Base-by-base conservation (phyloP, 2,329 filamentous ascomycete species). In the Diplodia seriata region DNA sequence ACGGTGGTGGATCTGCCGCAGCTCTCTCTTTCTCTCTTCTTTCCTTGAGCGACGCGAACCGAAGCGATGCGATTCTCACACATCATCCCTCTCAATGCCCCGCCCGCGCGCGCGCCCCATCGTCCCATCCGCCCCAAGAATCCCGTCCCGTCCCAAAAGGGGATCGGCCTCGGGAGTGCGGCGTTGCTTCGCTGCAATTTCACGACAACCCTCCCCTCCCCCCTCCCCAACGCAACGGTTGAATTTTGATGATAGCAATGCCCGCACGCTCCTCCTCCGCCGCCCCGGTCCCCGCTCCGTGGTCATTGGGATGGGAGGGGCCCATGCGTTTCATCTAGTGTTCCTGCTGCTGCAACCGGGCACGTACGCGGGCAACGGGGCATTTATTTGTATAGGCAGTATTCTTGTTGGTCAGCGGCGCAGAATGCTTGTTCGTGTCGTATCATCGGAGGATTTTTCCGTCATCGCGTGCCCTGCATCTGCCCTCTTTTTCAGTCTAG, bases 141-240 rank as follows among this genome's bases (percentile, higher is more conserved):
- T 20, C 43, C 8, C 43, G 15, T 47, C n/a, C 40, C 15, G 15
- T 47, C 40, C 40, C 20, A 20, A 38, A 51, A 23, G n/a, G 14
- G 29, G 59, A 63, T 63, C 59, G 59, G 31, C 59, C 43, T 63
- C 59, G 59, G 59, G 20, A 63, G 31, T 38, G 59, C 47, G 59
- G 59, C 59, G 43, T 20, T 63, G 59, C 59, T 18, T 63, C 59
- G 59, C 59, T 63, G 59, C 43, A 63, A 63, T 63, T 51, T 63
- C 26, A 61, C 11, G 7, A 23, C 51, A 14, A 33, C 33, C 33
- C 26, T 12, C 53, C 31, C 26, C 53, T 36, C 51, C 26, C 54
- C 33, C 33, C 26, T 12, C 53, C 31, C 26, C 53, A 55, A 47
- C 43, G n/a, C 43, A 47, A 20, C 43, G 43, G 43, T 47, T n/a